These are phyloP conservation scores for Aspergillus avenaceus DNA, from an alignment of 495 filamentous ascomycete species.

Conservation along the genomic window DNA sequence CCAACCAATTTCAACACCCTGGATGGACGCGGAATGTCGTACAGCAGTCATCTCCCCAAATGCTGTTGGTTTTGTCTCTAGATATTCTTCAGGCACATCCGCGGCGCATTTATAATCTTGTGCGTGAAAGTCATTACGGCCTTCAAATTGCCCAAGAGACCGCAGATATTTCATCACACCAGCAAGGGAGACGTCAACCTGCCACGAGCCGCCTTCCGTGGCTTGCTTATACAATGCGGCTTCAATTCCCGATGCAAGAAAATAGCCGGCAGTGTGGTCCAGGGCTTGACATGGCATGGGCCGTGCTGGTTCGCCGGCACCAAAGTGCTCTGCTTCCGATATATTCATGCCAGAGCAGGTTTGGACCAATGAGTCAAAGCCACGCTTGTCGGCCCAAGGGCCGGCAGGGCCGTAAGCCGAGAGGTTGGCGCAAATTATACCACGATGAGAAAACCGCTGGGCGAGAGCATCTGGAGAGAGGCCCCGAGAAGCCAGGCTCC, in stretches of 20 bases:
- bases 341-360: conserved; percentile 52
- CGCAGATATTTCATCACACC: conserved; percentile 26
- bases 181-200: conserved; percentile 46
- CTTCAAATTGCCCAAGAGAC: conserved; percentile 18
- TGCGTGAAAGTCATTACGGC: conserved; percentile 13
- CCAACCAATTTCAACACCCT: conserved; percentile 24
- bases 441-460: conserved; percentile 31
- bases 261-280: conserved; percentile 60
- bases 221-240: conserved; percentile 51
- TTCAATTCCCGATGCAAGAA: conserved; percentile 52
- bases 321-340: conserved; percentile 39
- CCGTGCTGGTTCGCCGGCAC: conserved; percentile 59
- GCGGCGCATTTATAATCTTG: conserved; percentile 7
- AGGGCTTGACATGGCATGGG: conserved; percentile 49
- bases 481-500: conserved; percentile 48
- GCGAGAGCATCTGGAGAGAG: conserved; percentile 41
- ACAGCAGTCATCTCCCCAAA: conserved; percentile 23
- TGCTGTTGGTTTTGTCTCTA: conserved; percentile 15
- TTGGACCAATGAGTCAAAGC: conserved; percentile 44
- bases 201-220: conserved; percentile 52
- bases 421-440: conserved; percentile 57
- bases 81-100: conserved; percentile 16
- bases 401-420: conserved; percentile 53
- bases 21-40: conserved; percentile 17
- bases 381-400: conserved; percentile 26